Percentiles rank a stretch among this genome's conserved stretches.
Conservation (phyloP, 1,284 basidiomycete species). For the Irpex sp. region DNA sequence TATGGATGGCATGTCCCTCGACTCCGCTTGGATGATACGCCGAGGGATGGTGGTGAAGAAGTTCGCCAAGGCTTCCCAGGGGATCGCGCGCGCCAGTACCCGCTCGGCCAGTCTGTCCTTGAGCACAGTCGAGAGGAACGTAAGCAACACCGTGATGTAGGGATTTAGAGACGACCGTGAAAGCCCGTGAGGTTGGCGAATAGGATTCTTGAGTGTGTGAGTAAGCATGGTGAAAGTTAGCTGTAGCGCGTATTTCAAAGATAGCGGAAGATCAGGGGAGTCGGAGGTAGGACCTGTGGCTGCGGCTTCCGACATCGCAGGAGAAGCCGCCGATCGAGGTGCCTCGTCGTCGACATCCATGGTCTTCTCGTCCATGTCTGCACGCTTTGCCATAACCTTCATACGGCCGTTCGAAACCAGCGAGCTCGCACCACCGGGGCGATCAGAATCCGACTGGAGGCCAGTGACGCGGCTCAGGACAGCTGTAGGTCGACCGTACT, state of each 20-base stretch:
- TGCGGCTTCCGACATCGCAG: conserved; percentile 12
- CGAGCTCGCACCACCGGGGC: conserved; percentile 17
- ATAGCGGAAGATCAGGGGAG: conserved; percentile 45
- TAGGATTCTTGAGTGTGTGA: conserved; percentile 62
- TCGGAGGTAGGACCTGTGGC: conserved; percentile 15
- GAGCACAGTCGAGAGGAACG: conserved; percentile 79
- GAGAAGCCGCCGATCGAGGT: conserved; percentile 3
- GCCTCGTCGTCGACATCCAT: conserved; percentile 65
- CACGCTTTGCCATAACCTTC: conserved; percentile 27
- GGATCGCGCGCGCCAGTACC: conserved; percentile 73
- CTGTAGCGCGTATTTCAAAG: conserved; percentile 72
- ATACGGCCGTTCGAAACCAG: conserved; percentile 23
- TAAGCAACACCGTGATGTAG: conserved; percentile 83
- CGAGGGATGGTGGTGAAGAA: conserved; percentile 68
- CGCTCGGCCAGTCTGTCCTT: conserved; percentile 60
- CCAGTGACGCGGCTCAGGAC: conserved; percentile 61
- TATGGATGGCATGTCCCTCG: conserved; percentile 38
- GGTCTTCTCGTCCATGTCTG: conserved; percentile 46
- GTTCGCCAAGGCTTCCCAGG: conserved; percentile 75
- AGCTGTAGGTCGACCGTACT: conserved; percentile 82
- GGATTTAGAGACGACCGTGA: conserved; percentile 71
- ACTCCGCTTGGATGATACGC: conserved; percentile 39
- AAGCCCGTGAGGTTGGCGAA: conserved; percentile 53
- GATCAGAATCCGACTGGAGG: conserved; percentile 26
- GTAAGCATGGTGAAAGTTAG: conserved; percentile 81